A percentile compares a stretch with the other conserved stretches of the same genome.
Conservation (phyloP, 306 rosid species). For the Arachis stenosperma region DNA sequence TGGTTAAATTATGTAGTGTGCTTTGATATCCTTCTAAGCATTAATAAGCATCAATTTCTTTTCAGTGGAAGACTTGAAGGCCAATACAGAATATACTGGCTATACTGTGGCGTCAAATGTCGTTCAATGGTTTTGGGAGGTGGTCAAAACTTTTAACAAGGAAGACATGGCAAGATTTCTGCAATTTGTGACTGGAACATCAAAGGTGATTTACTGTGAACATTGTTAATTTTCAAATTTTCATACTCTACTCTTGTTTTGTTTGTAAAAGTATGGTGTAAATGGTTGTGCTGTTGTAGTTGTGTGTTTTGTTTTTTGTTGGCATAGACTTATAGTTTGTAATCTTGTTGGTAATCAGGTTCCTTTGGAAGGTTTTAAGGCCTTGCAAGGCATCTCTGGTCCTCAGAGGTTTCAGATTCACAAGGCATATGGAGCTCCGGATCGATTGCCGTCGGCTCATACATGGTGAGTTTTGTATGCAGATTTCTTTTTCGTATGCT, state of each 20-base stretch:
- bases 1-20: conserved; percentile 5
- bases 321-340: background rate
- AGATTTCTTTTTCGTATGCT: background rate
- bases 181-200: conserved; percentile 99
- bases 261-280: background rate
- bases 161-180: conserved; percentile 99
- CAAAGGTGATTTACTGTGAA: conserved; percentile 64
- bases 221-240: no score
- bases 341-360: conserved; percentile 57
- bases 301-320: background rate
- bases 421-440: conserved; percentile 99
- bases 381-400: conserved; percentile 98
- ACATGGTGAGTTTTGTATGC: conserved; percentile 69
- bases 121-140: conserved; percentile 99
- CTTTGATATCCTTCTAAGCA: conserved; percentile 32
- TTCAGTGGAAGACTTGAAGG: conserved; percentile 96
- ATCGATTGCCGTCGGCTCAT: conserved; percentile 96
- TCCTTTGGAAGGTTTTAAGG: conserved; percentile 97
- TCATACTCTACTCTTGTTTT: no score
- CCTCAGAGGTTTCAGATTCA: conserved; percentile 98
- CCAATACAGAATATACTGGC: conserved; percentile 85
- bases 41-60: conserved; percentile 47
- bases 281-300: conserved; percentile 11
- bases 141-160: conserved; percentile 80
- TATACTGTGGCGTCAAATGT: conserved; percentile 90